Percentiles rank a stretch among this genome's conserved stretches.
These are phyloP conservation scores for Arthroderma sp. DNA, from an alignment of 2,329 filamentous ascomycete genomes.

Conservation along the genomic window DNA sequence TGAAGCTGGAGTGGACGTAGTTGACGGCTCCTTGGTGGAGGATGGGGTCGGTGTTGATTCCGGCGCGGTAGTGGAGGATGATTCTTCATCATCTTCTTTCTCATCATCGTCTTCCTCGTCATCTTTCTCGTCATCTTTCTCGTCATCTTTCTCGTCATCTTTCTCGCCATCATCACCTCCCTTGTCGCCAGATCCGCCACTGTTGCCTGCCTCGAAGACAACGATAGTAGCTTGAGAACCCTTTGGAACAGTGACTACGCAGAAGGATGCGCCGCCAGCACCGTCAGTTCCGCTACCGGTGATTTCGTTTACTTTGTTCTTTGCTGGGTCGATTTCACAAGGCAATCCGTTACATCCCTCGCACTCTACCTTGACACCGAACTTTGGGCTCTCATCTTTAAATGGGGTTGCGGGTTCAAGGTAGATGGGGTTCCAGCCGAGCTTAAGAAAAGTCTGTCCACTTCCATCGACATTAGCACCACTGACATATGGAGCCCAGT, in stretches of 20 bases:
- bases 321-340: slow-evolving; percentile 55
- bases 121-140: too few relatives aligned
- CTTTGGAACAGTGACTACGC: slow-evolving; percentile 61
- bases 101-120: slow-evolving; percentile 1
- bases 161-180: neutral
- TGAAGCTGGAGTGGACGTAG: slow-evolving; percentile 13
- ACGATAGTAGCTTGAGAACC: slow-evolving; percentile 57
- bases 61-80: neutral
- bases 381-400: slow-evolving; percentile 48
- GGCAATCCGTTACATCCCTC: slow-evolving; percentile 60
- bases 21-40: slow-evolving; percentile 12
- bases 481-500: slow-evolving; percentile 67
- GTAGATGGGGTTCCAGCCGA: slow-evolving; percentile 69
- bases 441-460: slow-evolving; percentile 60
- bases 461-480: slow-evolving; percentile 57
- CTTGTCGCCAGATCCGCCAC: slow-evolving; percentile 24
- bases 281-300: slow-evolving; percentile 46
- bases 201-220: slow-evolving; percentile 39
- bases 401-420: slow-evolving; percentile 43
- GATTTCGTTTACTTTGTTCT: slow-evolving; percentile 46
- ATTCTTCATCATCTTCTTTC: neutral
- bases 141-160: neutral
- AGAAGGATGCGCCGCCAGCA: slow-evolving; percentile 59
- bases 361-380: slow-evolving; percentile 60
- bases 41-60: slow-evolving; percentile 8